Evolutionary conservation across 2,329 filamentous ascomycete species (phyloP), one percentile per base, ranked within the genome.

Genomic region (Golovinomyces cichoracearum): DNA sequence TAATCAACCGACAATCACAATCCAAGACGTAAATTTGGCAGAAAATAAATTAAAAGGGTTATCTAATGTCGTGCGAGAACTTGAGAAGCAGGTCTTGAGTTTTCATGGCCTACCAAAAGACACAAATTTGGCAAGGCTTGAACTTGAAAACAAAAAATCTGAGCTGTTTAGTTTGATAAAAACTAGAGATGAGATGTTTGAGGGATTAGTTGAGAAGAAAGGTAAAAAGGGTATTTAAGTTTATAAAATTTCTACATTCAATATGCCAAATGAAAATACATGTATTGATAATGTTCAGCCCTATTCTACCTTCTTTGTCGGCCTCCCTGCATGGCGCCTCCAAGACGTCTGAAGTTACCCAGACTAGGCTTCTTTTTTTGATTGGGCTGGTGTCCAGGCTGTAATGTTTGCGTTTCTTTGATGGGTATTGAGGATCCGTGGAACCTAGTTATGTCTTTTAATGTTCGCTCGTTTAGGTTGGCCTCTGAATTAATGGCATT

Each of bases 61-160:
- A 37, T 65, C 78, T 31, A 64, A 69, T 4, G 63, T 63, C 25
- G 77, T 80, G 49, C 71, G 70, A 52, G 66, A 66, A 7, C 63
- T 86, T 40, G 76, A 83, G 50, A 61, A 62, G 1, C 72, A 78
- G 52, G 66, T 88, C 17, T 68, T 67, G 33, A 69, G 68, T 21
- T 93, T 84, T 55, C 72, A 77, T 48, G 76, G 79, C 5, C 62
- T 93, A 51, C 81, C 85, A 1, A 76, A 76, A 5, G 77, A 93
- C 57, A 63, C 72, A 7, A 71, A 77, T 45, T 69, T 73, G 44
- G 84, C 84, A 31, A 71, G 78, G 55, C 64, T 67, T n/a, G 76
- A 83, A 59, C 68, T 93, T 25, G 79, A 81, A 53, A 66, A 68
- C 26, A 63, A 85, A 40, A 72, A 80, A 51, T 64, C 66, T 1